Conservation (phyloP, 257 asterid genomes). For the Parsonsia alboflavescens region DNA sequence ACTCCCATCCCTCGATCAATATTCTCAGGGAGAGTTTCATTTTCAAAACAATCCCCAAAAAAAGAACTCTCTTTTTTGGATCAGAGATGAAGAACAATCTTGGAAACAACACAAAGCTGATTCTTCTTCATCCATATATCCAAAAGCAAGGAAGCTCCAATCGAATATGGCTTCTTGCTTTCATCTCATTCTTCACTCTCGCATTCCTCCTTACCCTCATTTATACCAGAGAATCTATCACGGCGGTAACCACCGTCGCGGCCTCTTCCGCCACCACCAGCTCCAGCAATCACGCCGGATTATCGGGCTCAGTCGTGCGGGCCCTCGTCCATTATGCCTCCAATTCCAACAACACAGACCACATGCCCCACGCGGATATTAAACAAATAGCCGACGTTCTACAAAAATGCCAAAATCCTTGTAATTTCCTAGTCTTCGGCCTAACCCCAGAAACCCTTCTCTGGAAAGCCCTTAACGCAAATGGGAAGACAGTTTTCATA, state of each 20-base stretch:
- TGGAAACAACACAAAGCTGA: conserved; percentile 63
- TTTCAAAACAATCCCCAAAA: background rate
- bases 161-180: conserved; percentile 74
- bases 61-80: background rate
- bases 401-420: conserved; percentile 44
- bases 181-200: conserved; percentile 64
- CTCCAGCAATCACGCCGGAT: conserved; percentile 12
- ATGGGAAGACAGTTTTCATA: conserved; percentile 52
- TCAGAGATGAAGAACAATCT: conserved; percentile 64
- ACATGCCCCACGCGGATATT: conserved; percentile 44
- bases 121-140: conserved; percentile 90
- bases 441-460: too few species aligned
- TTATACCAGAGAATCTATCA: conserved; percentile 67
- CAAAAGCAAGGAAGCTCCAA: conserved; percentile 87
- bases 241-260: conserved; percentile 25
- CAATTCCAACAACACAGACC: conserved; percentile 41
- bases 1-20: conserved; percentile 9
- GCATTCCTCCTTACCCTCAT: conserved; percentile 67
- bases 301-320: conserved; percentile 31
- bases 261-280: conserved; percentile 24
- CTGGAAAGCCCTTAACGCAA: conserved; percentile 53
- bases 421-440: conserved; percentile 51
- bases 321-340: conserved; percentile 57
- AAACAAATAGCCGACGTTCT: conserved; percentile 49
- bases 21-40: conserved; percentile 12